Conservation (phyloP, 2,329 filamentous ascomycete species). For the Penicillium sp. region DNA sequence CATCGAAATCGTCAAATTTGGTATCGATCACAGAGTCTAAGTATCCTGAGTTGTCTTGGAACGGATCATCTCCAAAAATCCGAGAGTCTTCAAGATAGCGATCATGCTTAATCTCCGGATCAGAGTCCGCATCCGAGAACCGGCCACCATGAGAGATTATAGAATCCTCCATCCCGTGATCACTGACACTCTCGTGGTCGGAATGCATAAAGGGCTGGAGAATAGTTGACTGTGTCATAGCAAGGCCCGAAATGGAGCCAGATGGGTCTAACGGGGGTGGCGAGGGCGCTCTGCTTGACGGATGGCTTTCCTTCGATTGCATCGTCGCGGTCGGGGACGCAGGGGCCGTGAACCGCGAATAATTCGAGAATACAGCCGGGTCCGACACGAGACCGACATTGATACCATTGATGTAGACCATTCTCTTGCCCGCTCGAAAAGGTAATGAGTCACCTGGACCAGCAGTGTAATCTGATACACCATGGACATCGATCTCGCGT, state of each 20-base stretch:
- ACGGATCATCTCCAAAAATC: slow-evolving; percentile 29
- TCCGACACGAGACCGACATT: slow-evolving; percentile 49
- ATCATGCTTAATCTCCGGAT: slow-evolving; percentile 30
- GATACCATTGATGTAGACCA: slow-evolving; percentile 46
- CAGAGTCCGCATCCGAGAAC: slow-evolving; percentile 44
- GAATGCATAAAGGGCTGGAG: slow-evolving; percentile 29
- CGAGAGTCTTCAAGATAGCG: slow-evolving; percentile 27
- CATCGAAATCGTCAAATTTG: slow-evolving; percentile 34
- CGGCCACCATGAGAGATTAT: slow-evolving; percentile 38
- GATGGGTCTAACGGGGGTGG: slow-evolving; percentile 25
- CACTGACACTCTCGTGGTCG: neutral
- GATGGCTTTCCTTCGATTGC: slow-evolving; percentile 32
- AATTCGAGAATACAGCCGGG: slow-evolving; percentile 48
- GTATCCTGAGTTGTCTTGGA: slow-evolving; percentile 39
- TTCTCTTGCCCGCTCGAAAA: slow-evolving; percentile 41
- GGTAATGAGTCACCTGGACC: slow-evolving; percentile 20
- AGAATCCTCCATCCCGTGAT: slow-evolving; percentile 28
- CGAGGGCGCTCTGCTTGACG: slow-evolving; percentile 29
- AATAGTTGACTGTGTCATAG: slow-evolving; percentile 41
- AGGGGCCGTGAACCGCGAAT: slow-evolving; percentile 38
- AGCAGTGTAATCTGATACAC: slow-evolving; percentile 23
- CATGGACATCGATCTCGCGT: slow-evolving; percentile 35
- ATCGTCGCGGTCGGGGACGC: slow-evolving; percentile 34
- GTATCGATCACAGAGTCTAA: slow-evolving; percentile 39
- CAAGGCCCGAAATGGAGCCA: slow-evolving; percentile 25